Base-by-base conservation (phyloP, 2,329 filamentous ascomycete species). In the Alternaria metachromatica region DNA sequence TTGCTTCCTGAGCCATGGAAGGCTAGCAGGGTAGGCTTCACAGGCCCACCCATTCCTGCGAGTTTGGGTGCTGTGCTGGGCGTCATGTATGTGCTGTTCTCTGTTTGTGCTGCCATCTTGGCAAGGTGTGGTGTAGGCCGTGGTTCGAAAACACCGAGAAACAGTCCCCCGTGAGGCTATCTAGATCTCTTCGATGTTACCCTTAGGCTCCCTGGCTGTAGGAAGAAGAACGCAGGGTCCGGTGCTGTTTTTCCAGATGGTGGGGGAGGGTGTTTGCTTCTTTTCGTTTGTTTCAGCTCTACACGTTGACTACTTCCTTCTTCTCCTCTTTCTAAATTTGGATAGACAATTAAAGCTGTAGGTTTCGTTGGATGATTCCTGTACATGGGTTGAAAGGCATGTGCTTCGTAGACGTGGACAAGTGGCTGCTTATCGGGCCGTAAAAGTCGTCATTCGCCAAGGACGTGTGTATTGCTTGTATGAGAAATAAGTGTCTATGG, bases 1-100 rank as follows among this genome's bases (percentile, higher is more conserved):
- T 79, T 80, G 28, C 70, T 72, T 18, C 78, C 78, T 6, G 72
- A 75, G 64, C 78, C 78, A 55, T 80, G 78, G 68, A 80, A 78
- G 20, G 76, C 71, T 11, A 80, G 73, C 13, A 80, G 44, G 2
- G 73, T 78, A 1, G 78, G 76, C 53, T 78, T 79, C 5, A 60
- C 30, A n/a, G 21, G 15, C 6, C 30, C 13, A 4, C 26, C 33
- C 15, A 30, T 11, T 8, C 30, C 54, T 46, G 13, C 28, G 13
- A 33, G 12, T 28, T 6, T 12, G 6, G 15, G 12, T 25, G 20
- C 20, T 53, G 20, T 44, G 41, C 33, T 12, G 13, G 30, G 37
- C 7, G 23, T 30, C 44, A 50, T 37, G 51, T 28, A 49, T 10
- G 21, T 49, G 23, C 8, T 37, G 11, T 61, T 61, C 20, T 50